Conservation (phyloP, 2,329 filamentous ascomycete genomes). For the Plectosphaerella cucumerina region DNA sequence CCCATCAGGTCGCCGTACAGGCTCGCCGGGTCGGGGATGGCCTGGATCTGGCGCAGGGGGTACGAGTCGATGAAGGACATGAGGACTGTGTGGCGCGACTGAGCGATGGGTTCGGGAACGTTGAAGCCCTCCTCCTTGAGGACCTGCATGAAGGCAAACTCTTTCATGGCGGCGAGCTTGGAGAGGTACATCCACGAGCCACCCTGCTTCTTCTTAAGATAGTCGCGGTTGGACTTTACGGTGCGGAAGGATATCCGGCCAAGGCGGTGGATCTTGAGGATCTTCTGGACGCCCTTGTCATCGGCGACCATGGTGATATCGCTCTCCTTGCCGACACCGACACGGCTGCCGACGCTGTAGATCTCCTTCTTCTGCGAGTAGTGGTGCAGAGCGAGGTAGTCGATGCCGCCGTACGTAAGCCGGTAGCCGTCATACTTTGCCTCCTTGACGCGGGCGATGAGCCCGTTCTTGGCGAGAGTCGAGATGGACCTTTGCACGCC, state of each 20-base stretch:
- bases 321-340: slow-evolving; percentile 96
- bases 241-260: slow-evolving; percentile 96
- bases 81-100: slow-evolving; percentile 92
- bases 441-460: slow-evolving; percentile 92
- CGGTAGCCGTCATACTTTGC: slow-evolving; percentile 97
- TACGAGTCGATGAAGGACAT: slow-evolving; percentile 94
- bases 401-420: slow-evolving; percentile 91
- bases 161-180: slow-evolving; percentile 85
- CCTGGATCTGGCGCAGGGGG: slow-evolving; percentile 82
- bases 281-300: slow-evolving; percentile 68
- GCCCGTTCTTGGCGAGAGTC: slow-evolving; percentile 81
- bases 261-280: slow-evolving; percentile 93
- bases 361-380: slow-evolving; percentile 75
- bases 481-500: slow-evolving; percentile 86
- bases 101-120: slow-evolving; percentile 81
- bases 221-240: slow-evolving; percentile 94
- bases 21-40: slow-evolving; percentile 75
- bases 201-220: slow-evolving; percentile 73
- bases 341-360: slow-evolving; percentile 90
- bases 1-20: slow-evolving; percentile 90
- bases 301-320: slow-evolving; percentile 94
- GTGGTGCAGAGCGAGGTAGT: slow-evolving; percentile 93
- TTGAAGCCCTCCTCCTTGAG: slow-evolving; percentile 80
- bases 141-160: slow-evolving; percentile 91
- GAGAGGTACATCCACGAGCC: slow-evolving; percentile 99